phyloP scores from a whole-genome alignment of 192 early-diverging fungal genomes.

The Coemansia sp. region DNA sequence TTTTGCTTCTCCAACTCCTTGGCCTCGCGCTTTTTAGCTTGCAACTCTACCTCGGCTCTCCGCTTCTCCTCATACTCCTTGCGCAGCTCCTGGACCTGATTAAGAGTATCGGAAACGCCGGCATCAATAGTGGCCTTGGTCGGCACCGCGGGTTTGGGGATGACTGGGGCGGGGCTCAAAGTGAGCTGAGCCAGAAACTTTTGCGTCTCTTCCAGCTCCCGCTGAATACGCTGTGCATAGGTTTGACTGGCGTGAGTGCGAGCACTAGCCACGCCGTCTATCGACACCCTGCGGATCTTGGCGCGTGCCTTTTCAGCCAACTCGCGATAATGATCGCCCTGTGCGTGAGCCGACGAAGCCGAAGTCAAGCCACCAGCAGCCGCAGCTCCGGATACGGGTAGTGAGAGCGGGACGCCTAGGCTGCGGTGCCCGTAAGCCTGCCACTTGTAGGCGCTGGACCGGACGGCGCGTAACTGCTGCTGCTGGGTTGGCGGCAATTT shows the following conservation, averaged over 20 bases:
- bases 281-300: constrained; percentile 4
- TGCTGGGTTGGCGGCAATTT: constrained; percentile 1
- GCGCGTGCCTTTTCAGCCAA: constrained; percentile 4
- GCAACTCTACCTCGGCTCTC: neutral
- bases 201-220: constrained; percentile 30
- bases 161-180: neutral
- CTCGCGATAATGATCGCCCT: constrained; percentile 18
- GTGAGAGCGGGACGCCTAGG: constrained; percentile 20
- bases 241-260: constrained; percentile 19
- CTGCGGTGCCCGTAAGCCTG: constrained; percentile 11
- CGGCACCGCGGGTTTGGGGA: neutral
- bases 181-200: constrained; percentile 21
- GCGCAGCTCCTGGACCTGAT: constrained; percentile 28
- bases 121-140: constrained; percentile 4
- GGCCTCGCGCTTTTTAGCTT: constrained; percentile 1
- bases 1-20: constrained; percentile 11
- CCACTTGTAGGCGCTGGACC: constrained; percentile 5
- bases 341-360: constrained; percentile 5
- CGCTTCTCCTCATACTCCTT: constrained; percentile 22
- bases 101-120: constrained; percentile 13
- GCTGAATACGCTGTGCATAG: constrained; percentile 24
- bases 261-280: constrained; percentile 3
- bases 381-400: neutral
- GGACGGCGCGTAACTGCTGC: neutral
- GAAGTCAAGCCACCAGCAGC: neutral